phyloP scores from a whole-genome alignment of 192 early-diverging fungal genomes.

The Haplosporangium gracile region DNA sequence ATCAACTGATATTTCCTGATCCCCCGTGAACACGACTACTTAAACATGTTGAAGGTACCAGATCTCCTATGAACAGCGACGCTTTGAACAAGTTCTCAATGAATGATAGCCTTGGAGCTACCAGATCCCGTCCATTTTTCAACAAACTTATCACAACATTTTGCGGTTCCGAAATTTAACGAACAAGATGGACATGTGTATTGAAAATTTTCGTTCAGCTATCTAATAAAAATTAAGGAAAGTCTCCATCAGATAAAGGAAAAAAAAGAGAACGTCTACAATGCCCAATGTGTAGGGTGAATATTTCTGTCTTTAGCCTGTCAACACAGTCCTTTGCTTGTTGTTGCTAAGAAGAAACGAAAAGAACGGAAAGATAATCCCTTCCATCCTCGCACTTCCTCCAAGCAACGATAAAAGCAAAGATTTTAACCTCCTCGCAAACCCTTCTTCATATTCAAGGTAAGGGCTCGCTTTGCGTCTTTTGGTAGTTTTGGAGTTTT shows the following conservation, averaged over 20 bases:
- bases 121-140: no score
- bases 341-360: neutral
- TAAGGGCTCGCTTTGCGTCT: conserved; percentile 33
- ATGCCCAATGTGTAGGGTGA: conserved; percentile 5
- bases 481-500: conserved; percentile 18
- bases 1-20: neutral
- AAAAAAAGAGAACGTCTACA: neutral
- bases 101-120: no score
- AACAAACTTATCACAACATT: no score
- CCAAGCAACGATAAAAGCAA: neutral
- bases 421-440: conserved; percentile 31
- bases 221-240: neutral
- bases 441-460: conserved; percentile 40
- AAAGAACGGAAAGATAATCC: neutral
- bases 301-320: conserved; percentile 33
- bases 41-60: no score
- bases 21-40: neutral
- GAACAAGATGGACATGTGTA: conserved; percentile 2
- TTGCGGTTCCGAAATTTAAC: neutral
- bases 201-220: neutral
- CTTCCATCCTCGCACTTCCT: no score
- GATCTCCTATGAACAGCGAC: no score
- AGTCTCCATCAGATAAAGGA: neutral
- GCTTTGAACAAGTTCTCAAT: no score
- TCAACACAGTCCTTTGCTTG: conserved; percentile 14